A percentile compares a stretch with the other conserved stretches of the same genome.
These are phyloP conservation scores for Nematodospora anomalae DNA, from an alignment of 1,139 yeast genomes.

Conservation along the genomic window DNA sequence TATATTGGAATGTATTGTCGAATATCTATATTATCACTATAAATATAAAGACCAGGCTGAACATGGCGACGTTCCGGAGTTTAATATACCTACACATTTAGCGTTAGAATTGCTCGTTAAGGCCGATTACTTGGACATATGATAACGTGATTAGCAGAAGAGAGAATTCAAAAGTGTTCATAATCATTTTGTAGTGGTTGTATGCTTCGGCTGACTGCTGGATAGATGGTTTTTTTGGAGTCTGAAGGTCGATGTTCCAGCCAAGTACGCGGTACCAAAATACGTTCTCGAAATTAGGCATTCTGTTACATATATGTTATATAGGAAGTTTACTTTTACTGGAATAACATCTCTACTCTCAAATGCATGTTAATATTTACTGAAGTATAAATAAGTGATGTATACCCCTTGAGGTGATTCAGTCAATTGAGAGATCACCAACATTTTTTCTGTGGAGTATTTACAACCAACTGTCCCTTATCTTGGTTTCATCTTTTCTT, in stretches of 20 bases:
- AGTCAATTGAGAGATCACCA: conserved; percentile 2
- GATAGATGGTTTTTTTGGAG: too few relatives aligned
- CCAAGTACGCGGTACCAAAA: too few relatives aligned
- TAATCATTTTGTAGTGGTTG: too few relatives aligned
- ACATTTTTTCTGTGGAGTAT: not conserved
- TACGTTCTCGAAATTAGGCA: too few relatives aligned
- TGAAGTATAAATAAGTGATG: too few relatives aligned
- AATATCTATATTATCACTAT: conserved; percentile 75
- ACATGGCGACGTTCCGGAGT: conserved; percentile 69
- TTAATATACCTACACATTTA: conserved; percentile 89
- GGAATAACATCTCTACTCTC: too few relatives aligned
- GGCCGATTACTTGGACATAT: conserved; percentile 81
- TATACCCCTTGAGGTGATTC: too few relatives aligned
- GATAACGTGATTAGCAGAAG: not conserved
- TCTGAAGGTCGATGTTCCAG: too few relatives aligned
- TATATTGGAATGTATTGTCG: conserved; percentile 78
- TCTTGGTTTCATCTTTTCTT: not conserved
- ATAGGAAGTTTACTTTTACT: too few relatives aligned
- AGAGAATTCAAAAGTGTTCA: not conserved
- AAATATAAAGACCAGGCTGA: conserved; percentile 62
- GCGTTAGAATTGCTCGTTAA: conserved; percentile 89
- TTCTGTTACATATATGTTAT: too few relatives aligned
- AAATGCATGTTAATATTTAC: too few relatives aligned
- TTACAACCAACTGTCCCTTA: not conserved
- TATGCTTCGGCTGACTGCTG: too few relatives aligned